phyloP scores from a whole-genome alignment of 257 asterid genomes.

The Plectranthus barbatus region DNA sequence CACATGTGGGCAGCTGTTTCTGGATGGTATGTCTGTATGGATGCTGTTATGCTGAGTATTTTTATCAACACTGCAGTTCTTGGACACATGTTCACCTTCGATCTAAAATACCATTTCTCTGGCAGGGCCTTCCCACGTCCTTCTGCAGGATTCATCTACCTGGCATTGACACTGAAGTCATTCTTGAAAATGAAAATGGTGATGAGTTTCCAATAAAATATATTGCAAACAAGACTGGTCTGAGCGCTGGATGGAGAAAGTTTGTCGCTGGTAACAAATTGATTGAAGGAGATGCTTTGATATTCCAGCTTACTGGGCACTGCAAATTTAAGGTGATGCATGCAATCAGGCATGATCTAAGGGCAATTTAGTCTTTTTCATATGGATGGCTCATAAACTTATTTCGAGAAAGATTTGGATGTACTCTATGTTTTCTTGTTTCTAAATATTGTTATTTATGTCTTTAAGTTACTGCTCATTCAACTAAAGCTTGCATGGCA shows the following conservation, averaged over 20 bases:
- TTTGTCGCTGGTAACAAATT: conserved; percentile 67
- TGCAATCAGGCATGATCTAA: neutral
- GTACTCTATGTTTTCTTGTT: neutral
- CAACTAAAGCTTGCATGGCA: neutral
- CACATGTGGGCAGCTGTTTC: conserved; percentile 92
- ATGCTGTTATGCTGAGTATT: neutral
- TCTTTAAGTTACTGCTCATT: neutral
- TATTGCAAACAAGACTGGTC: conserved; percentile 73
- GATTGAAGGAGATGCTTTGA: conserved; percentile 79
- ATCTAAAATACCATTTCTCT: conserved; percentile 6
- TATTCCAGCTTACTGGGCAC: conserved; percentile 54
- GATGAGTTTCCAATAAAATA: conserved; percentile 63
- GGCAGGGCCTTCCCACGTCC: conserved; percentile 83
- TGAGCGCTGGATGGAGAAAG: conserved; percentile 95
- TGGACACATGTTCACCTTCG: conserved; percentile 1
- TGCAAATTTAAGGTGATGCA: conserved; percentile 67
- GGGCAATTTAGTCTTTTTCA: too few relatives aligned
- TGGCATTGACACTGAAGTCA: conserved; percentile 38
- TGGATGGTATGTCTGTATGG: conserved; percentile 69
- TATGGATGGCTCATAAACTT: neutral
- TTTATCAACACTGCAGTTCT: neutral
- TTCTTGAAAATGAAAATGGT: conserved; percentile 58
- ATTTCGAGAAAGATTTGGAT: neutral
- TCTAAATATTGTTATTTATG: neutral
- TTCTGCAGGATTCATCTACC: conserved; percentile 75